Evolutionary conservation across 306 rosid genomes (phyloP), one percentile per base, ranked within the genome.

Genomic region (Glycine latifolia): DNA sequence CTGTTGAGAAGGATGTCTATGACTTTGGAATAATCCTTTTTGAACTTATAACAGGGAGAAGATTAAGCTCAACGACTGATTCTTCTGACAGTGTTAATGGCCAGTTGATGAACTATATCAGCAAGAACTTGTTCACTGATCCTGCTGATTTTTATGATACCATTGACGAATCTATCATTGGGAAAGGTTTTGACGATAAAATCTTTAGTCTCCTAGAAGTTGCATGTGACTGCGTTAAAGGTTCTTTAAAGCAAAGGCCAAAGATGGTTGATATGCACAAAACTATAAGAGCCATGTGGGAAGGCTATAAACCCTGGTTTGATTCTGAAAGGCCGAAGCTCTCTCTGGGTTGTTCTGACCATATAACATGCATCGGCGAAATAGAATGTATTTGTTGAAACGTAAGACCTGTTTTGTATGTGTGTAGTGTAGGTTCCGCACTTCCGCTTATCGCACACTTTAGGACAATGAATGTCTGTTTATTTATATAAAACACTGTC

Each of bases 1-100:
- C 44, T 50, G 44, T 15, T 7, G 82, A 84, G 74, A 82, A 17
- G 65, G 90, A 87, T 87, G 85, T 87, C 0, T 70, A 84, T 62
- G 33, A 58, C 66, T 87, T 87, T 79, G 88, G 90, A 11, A 75
- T 84, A 53, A 16, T 84, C 26, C 71, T 84, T 48, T 81, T 87
- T 69, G 86, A 87, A 82, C 84, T 84, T 15, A 56, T 87, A 54
- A 87, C 90, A 0, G 70, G 82, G 47, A 78, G 81, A 59, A 53
- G 68, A 61, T 50, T 60, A 14, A 70, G 59, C 41, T 14, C 48
- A 81, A 14, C 3, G 10, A 73, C 41, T 17, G 61, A 80, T 71
- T 77, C 77, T 48, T 67, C n/a, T 60, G 81, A 63, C 35, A 69
- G 26, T 53, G 69, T 50, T 8, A 68, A 56, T 41, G 20, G 43